Base-by-base conservation (phyloP, 202 grass and related monocot genomes). In the Zoysia matrella region DNA sequence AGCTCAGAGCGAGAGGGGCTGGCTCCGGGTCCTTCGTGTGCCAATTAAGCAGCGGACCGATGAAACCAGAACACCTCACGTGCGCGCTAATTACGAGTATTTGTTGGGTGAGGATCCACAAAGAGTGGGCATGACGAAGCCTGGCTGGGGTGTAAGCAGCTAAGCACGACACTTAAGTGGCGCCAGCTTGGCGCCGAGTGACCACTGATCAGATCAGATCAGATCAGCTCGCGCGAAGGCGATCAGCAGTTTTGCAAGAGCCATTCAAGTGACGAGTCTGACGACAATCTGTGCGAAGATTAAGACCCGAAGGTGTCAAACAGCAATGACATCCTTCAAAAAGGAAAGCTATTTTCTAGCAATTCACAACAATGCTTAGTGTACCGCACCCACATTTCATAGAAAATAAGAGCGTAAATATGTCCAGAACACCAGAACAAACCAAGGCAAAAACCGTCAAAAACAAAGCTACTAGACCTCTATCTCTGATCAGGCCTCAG, bases 81-180 rank as follows among this genome's bases (percentile, higher is more conserved):
- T 70, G 77, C 66, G 65, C 77, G 53, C 77, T 80, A 70, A 80
- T 60, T 47, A 10, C 22, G 66, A 54, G 11, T 60, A 60, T 80
- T 71, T 71, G 71, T 49, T 45, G 7, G 66, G 40, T 2, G 54
- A 80, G 52, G n/a, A 70, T 42, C 43, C 16, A 58, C 65, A 57
- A 47, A 56, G 6, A 18, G 40, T 50, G 46, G 22, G 2, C 45
- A 77, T 42, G 47, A 65, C 42, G 30, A 44, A 57, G 77, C 77
- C 36, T 46, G 30, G 65, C 42, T 58, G 51, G n/a, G 39, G 42
- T 43, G 39, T 77, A 43, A 54, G 62, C 49, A 44, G 41, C 48
- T n/a, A 54, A 44, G 76, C 50, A 3, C 15, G 41, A 30, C 13
- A 49, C 60, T 8, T 54, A 8, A 80, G 51, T 80, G 52, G 16